Base-by-base conservation (phyloP, 306 rosid species). In the Rosa persica region DNA sequence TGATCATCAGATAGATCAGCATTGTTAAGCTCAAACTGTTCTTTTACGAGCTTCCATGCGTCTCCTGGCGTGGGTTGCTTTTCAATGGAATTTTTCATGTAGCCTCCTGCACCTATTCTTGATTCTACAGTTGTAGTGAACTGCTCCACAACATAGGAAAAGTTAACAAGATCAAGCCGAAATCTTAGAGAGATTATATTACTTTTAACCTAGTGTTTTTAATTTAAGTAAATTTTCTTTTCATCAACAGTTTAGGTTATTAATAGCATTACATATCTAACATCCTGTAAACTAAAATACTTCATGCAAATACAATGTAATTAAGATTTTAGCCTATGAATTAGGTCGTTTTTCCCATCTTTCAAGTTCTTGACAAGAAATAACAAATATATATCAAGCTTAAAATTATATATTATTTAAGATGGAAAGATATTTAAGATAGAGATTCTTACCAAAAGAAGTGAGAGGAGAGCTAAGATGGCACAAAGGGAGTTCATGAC, bases 361-460 rank as follows among this genome's bases (percentile, higher is more conserved):
- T 20, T 6, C 11, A 55, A 58, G 65, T 10, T 58, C 36, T 20
- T 6, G 4, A 5, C 61, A 54, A 54, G 12, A 20, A 20, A 54
- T 54, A 20, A 4, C 43, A 39, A 39, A 39, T 39, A 4, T 6
- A 22, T 23, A 58, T 9, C 5, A 39, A 58, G 34, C 65, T 23
- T 0, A 23, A 6, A 58, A 23, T 58, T 8, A 58, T n/a, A 6
- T 19, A 55, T 8, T 19, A 2, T 54, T 8, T 7, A 2, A 58
- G 64, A 58, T 2, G 34, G 13, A 23, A 58, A 22, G 12, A 23
- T 58, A 58, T 9, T 11, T 5, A 58, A 58, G 13, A 23, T 22
- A 9, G 5, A 58, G 23, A 57, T 19, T 8, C 76, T 79, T 61
- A 61, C 72, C 82, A 71, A 36, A 39, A 79, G 54, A 36, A 78